Evolutionary conservation across 306 rosid genomes (phyloP).

Genomic region (cucumber (Cucumis sativus)): Cucumber_9930_V3 NC_026657.2:32696001-32696500

Average conservation of each 20-base stretch:
- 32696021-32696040: constrained; percentile 89
- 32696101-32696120: constrained; percentile 82
- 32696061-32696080: constrained; percentile 98
- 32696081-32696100: constrained; percentile 93
- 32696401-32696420: neutral
- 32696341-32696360: neutral
- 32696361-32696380: neutral
- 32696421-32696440: neutral
- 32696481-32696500: neutral
- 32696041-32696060: constrained; percentile 98
- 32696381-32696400: neutral
- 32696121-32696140: neutral
- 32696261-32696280: neutral
- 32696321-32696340: neutral
- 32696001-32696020: constrained; percentile 95
- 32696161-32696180: neutral
- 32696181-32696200: neutral
- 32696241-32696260: neutral
- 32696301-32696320: neutral
- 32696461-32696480: neutral
- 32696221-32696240: neutral
- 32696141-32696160: neutral
- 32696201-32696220: neutral
- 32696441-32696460: neutral
- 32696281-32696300: neutral